phyloP scores from a whole-genome alignment of 2,329 filamentous ascomycete species.

The Colletotrichum euphorbiae region DNA sequence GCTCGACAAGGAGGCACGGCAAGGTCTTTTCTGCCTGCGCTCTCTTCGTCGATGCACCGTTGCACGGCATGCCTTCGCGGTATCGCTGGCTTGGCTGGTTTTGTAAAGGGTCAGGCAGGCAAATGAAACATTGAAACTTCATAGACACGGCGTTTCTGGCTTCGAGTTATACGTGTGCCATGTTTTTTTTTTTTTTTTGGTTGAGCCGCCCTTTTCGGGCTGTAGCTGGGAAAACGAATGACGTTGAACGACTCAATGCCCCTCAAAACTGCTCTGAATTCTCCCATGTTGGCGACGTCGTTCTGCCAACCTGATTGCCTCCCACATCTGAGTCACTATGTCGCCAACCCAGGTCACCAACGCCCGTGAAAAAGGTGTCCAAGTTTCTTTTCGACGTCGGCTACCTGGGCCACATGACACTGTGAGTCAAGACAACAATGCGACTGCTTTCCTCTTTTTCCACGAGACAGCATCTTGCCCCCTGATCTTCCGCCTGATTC shows the following conservation, averaged over 20 bases:
- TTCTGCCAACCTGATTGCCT: too few relatives aligned
- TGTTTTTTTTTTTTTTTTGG: slow-evolving; percentile 38
- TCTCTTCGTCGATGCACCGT: slow-evolving; percentile 53
- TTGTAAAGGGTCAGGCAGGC: slow-evolving; percentile 63
- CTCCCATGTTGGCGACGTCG: not conserved
- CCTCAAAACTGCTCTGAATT: not conserved
- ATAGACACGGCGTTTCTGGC: slow-evolving; percentile 42
- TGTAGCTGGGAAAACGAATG: slow-evolving; percentile 16
- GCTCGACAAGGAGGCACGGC: not conserved
- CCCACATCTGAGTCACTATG: too few relatives aligned
- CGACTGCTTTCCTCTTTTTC: too few relatives aligned
- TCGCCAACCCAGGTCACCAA: too few relatives aligned
- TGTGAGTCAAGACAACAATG: too few relatives aligned
- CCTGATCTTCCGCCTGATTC: too few relatives aligned
- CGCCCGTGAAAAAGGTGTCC: too few relatives aligned
- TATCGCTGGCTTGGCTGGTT: slow-evolving; percentile 55
- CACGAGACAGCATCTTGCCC: too few relatives aligned
- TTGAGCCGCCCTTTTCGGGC: not conserved
- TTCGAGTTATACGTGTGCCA: slow-evolving; percentile 35
- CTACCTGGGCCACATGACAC: too few relatives aligned
- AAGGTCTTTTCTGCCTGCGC: too few relatives aligned
- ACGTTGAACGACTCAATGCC: slow-evolving; percentile 9
- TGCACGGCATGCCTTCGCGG: slow-evolving; percentile 58
- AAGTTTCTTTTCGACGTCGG: too few relatives aligned
- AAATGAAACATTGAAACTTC: slow-evolving; percentile 63